These are phyloP conservation scores for Trematosphaeria pertusa DNA, from an alignment of 2,329 filamentous ascomycete genomes.

Conservation along the genomic window DNA sequence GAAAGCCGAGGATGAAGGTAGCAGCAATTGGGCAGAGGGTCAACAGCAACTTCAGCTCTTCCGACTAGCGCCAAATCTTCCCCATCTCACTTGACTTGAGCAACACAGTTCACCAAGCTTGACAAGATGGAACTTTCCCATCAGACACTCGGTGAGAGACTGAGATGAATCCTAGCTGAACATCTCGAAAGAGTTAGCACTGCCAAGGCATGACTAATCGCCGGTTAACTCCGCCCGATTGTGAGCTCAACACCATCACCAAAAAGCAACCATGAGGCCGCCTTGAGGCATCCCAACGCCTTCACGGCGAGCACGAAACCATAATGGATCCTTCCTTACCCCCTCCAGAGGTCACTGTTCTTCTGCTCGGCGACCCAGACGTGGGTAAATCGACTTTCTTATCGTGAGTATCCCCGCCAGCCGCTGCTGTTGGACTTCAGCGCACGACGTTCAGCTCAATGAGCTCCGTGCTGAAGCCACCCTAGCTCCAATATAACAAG, in stretches of 20 bases:
- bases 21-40: no score
- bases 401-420: slow-evolving; percentile 57
- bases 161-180: no score
- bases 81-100: no score
- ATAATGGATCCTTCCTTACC: slow-evolving; percentile 28
- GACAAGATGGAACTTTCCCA: no score
- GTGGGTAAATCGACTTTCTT: slow-evolving; percentile 70
- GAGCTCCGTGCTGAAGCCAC: slow-evolving; percentile 1
- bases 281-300: slow-evolving; percentile 9
- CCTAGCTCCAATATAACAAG: slow-evolving; percentile 18
- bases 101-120: no score
- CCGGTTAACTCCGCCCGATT: slow-evolving; percentile 1
- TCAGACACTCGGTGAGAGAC: no score
- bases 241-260: slow-evolving; percentile 1
- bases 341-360: slow-evolving; percentile 55
- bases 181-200: no score
- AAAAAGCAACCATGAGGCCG: slow-evolving; percentile 28
- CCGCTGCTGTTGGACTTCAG: no score
- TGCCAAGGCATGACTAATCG: no score
- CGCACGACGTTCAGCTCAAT: background rate
- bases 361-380: slow-evolving; percentile 65
- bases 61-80: no score
- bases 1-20: no score
- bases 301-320: background rate
- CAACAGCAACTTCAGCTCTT: no score